phyloP scores from a whole-genome alignment of 139 green algal genomes.

The Eudorina sp. region DNA sequence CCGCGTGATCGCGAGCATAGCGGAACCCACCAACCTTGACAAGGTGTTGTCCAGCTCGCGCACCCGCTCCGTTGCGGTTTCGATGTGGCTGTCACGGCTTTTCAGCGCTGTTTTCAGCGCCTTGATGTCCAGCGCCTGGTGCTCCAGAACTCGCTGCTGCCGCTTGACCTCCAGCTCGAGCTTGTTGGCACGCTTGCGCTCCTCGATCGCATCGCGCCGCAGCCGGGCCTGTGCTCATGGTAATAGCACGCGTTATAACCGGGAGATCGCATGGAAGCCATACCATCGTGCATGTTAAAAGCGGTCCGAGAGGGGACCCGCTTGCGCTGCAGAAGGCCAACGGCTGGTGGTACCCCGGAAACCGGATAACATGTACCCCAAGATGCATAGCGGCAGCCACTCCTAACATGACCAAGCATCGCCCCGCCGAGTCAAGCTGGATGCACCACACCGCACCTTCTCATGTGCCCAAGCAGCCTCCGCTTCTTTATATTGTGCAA shows the following conservation, averaged over 20 bases:
- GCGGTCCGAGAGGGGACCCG: too few relatives aligned
- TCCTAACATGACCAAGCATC: too few relatives aligned
- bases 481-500: conserved; percentile 76
- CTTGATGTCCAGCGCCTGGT: conserved; percentile 65
- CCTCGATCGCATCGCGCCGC: conserved; percentile 58
- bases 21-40: conserved; percentile 41
- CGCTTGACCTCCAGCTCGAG: conserved; percentile 61
- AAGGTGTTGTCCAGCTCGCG: conserved; percentile 66
- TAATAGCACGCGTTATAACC: too few relatives aligned
- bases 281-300: too few relatives aligned
- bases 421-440: too few relatives aligned
- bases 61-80: conserved; percentile 43
- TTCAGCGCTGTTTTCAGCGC: conserved; percentile 55
- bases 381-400: too few relatives aligned
- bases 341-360: too few relatives aligned
- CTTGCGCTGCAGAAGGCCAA: too few relatives aligned
- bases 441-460: conserved; percentile 69
- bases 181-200: conserved; percentile 67
- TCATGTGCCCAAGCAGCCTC: conserved; percentile 74
- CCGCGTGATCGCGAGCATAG: too few relatives aligned
- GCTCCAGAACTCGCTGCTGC: conserved; percentile 52
- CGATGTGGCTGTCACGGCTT: conserved; percentile 63
- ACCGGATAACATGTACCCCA: too few relatives aligned
- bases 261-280: too few relatives aligned
- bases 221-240: conserved; percentile 66